A percentile compares a stretch with the other conserved stretches of the same genome.
Conservation (phyloP, 257 asterid species). For the Solanum appendiculatum region DNA sequence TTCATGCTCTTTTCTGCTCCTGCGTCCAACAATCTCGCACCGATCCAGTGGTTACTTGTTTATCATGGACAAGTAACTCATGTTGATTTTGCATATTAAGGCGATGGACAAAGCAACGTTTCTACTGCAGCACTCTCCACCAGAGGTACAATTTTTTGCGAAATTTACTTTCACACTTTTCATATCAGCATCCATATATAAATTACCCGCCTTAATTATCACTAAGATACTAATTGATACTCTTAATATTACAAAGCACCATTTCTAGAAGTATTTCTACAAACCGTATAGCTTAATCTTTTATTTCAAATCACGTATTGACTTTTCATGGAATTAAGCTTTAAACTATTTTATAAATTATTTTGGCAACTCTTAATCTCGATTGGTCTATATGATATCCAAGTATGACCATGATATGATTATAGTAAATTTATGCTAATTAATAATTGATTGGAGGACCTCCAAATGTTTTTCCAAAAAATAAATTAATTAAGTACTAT, state of each 20-base stretch:
- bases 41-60: neutral
- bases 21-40: neutral
- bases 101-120: neutral
- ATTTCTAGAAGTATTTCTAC: neutral
- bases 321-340: neutral
- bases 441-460: no score
- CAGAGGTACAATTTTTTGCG: neutral
- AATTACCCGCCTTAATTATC: no score
- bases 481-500: no score
- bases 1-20: neutral
- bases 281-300: no score
- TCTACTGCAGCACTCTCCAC: neutral
- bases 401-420: neutral
- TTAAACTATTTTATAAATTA: neutral
- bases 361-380: neutral
- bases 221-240: neutral
- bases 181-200: neutral
- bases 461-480: neutral
- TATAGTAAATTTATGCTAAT: neutral
- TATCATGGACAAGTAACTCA: neutral
- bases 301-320: no score
- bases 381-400: rapidly evolving
- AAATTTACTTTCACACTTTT: neutral
- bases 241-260: neutral
- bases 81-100: neutral